Evolutionary conservation across 495 filamentous ascomycete species (phyloP).

Genomic region (Chaetomidium leptoderma): DNA sequence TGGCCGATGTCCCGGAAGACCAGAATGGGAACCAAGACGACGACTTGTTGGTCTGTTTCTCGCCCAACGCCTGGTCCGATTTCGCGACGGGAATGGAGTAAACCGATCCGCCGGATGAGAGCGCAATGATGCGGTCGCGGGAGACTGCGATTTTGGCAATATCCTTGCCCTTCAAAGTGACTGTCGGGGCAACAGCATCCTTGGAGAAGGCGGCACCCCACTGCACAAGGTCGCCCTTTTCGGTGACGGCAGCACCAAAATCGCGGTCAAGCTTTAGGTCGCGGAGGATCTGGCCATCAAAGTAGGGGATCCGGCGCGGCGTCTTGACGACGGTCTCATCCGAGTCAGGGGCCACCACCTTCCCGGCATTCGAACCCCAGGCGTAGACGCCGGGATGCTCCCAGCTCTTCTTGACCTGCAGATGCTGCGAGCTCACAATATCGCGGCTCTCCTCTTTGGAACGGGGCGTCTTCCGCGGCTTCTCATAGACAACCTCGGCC

Average conservation of each 20-base stretch:
- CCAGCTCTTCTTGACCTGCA: conserved; percentile 83
- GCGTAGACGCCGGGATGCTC: conserved; percentile 87
- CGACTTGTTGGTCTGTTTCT: conserved; percentile 52
- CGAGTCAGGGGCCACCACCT: conserved; percentile 79
- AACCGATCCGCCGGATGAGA: conserved; percentile 71
- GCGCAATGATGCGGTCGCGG: conserved; percentile 73
- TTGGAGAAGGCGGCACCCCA: conserved; percentile 77
- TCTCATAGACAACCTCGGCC: conserved; percentile 56
- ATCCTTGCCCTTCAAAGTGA: conserved; percentile 78
- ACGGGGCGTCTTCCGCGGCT: conserved; percentile 46
- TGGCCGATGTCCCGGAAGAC: conserved; percentile 46
- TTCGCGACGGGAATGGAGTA: conserved; percentile 81
- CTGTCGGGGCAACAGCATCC: conserved; percentile 48
- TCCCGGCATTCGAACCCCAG: conserved; percentile 87
- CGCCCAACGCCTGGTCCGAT: conserved; percentile 59
- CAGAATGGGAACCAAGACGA: conserved; percentile 71
- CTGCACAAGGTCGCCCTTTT: conserved; percentile 84
- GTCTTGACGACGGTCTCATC: conserved; percentile 70
- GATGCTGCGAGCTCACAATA: conserved; percentile 67
- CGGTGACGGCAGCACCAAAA: conserved; percentile 83
- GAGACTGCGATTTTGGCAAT: conserved; percentile 68
- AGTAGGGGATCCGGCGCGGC: conserved; percentile 73
- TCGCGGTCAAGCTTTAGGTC: conserved; percentile 81
- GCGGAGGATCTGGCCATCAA: conserved; percentile 77
- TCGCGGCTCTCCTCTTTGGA: conserved; percentile 68